Evolutionary conservation across 225 moss, liverwort and hornwort species (phyloP), one percentile per base, ranked within the genome.

Genomic region (Antitrichia curtipendula): DNA sequence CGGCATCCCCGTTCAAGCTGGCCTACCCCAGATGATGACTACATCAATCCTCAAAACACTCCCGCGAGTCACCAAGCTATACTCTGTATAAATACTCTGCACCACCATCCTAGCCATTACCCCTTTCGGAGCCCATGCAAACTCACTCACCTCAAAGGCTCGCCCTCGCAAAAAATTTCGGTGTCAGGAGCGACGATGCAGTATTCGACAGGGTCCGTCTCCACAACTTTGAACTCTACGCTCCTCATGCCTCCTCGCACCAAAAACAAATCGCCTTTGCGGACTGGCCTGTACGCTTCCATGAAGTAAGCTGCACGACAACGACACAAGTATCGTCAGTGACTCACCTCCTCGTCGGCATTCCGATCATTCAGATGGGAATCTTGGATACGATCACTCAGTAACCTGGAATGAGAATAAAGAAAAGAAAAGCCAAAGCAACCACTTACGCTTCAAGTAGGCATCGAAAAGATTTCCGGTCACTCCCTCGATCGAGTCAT

Each of bases 101-200:
- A 75, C 25, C 36, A 27, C 43, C 53, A 75, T 29, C 87, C 73
- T n/a, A 16, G 6, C 7, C 88, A 47, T 31, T 27, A 27, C 23
- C 79, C 20, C 62, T 54, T n/a, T 43, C 43, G 49, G 8, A 54
- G 41, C 12, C 50, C 80, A 45, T 28, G 18, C 54, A 78, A 60
- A 82, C 45, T 16, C 75, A 53, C 90, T 79, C 56, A 93, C 92
- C 96, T 94, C 78, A 98, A 75, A 18, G 96, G 93, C 82, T 98
- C 98, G 72, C 98, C 98, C 80, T 98, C 96, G 90, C 98, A 98
- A 76, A 96, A 98, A 25, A 98, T 96, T 56, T 98, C 96, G 0
- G 98, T 98, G 81, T 98, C 96, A 16, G 98, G 96, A 69, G 98
- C 98, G n/a, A 98, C 98, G 87, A 98, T 98, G 90, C 98, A 97